Conservation (phyloP, 805 yeast species). For the Pichia manshurica region DNA sequence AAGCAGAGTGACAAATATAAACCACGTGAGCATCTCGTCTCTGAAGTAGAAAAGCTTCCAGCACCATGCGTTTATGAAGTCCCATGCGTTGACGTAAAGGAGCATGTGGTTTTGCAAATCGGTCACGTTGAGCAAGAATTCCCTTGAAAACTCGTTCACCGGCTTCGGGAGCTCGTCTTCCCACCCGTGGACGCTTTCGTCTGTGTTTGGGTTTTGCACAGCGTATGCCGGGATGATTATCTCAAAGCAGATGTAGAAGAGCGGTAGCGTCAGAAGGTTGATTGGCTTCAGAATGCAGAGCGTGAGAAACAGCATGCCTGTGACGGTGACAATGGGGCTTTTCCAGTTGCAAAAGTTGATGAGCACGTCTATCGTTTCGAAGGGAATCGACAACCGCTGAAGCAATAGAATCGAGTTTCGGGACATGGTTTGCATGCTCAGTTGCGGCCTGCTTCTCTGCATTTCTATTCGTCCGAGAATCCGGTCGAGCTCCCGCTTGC, state of each 20-base stretch:
- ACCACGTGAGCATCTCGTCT: conserved; percentile 54
- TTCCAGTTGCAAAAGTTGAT: conserved; percentile 59
- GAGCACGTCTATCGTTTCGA: conserved; percentile 52
- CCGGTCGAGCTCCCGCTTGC: conserved; percentile 30
- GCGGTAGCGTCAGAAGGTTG: conserved; percentile 47
- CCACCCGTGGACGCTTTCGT: conserved; percentile 39
- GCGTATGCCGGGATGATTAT: conserved; percentile 66
- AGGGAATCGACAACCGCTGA: conserved; percentile 57
- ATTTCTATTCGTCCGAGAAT: conserved; percentile 51
- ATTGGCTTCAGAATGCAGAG: conserved; percentile 54
- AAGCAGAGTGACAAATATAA: conserved; percentile 37
- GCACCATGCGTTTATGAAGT: conserved; percentile 44
- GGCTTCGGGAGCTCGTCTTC: conserved; percentile 56
- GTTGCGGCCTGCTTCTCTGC: conserved; percentile 59
- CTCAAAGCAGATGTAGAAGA: conserved; percentile 45
- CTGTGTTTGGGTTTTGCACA: conserved; percentile 50
- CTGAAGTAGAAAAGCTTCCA: conserved; percentile 56
- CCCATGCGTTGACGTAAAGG: conserved; percentile 57
- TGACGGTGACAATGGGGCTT: conserved; percentile 55
- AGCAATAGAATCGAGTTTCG: conserved; percentile 58
- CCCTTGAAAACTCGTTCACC: conserved; percentile 71
- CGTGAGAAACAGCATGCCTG: conserved; percentile 36
- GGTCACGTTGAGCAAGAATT: conserved; percentile 70
- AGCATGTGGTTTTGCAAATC: conserved; percentile 81
- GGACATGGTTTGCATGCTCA: conserved; percentile 66